Percentiles rank a stretch among this genome's conserved stretches.
Conservation (phyloP, 1,139 yeast species). For the Meyerozyma guilliermondii region DNA sequence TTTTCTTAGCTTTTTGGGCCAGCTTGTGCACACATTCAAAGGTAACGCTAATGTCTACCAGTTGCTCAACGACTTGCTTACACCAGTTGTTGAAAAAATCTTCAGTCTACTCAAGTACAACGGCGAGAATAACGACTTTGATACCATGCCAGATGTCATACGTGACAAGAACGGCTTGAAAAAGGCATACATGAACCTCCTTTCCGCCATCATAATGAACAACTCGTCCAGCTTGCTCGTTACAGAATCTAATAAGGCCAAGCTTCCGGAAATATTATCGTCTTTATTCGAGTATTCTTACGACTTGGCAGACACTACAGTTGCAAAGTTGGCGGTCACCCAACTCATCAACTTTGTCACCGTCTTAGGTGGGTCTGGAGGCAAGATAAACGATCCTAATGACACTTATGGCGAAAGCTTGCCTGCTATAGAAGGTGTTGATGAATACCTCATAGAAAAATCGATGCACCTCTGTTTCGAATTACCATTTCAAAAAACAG, state of each 20-base stretch:
- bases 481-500: constrained; percentile 66
- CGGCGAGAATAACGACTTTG: constrained; percentile 21
- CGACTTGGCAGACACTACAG: constrained; percentile 46
- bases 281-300: constrained; percentile 64
- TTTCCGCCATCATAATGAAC: constrained; percentile 69
- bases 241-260: constrained; percentile 57
- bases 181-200: constrained; percentile 63
- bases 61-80: constrained; percentile 63
- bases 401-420: constrained; percentile 52
- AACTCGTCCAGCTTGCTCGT: constrained; percentile 75
- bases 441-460: constrained; percentile 63
- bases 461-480: constrained; percentile 70
- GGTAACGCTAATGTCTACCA: constrained; percentile 65
- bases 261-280: constrained; percentile 60
- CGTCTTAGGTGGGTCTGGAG: constrained; percentile 58
- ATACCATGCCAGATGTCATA: constrained; percentile 45
- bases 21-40: constrained; percentile 74
- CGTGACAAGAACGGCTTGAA: constrained; percentile 61
- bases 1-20: constrained; percentile 82
- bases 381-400: constrained; percentile 51
- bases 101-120: constrained; percentile 44
- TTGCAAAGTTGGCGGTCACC: constrained; percentile 66
- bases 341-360: constrained; percentile 64
- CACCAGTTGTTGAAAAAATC: constrained; percentile 69
- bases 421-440: constrained; percentile 64